Base-by-base conservation (phyloP, 139 green algal species). In the Zygnema circumcarinatum region DNA sequence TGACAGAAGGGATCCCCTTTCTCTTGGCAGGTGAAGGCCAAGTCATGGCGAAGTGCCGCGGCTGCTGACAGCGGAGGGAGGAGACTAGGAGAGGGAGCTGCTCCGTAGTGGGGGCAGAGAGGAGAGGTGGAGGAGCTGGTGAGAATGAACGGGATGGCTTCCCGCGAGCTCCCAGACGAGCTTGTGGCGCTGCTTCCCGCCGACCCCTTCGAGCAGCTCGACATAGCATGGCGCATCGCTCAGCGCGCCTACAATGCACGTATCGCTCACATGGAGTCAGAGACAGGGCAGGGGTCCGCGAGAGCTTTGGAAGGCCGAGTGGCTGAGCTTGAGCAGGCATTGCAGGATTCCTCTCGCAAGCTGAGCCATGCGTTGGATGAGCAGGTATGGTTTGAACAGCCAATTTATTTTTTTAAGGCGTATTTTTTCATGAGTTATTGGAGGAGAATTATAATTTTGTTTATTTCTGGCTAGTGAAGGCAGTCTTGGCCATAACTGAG, bases 361-460 rank as follows among this genome's bases (percentile, higher is more conserved):
- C 90, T 80, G 74, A 91, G 91, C 47, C 84, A 89, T 56, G 87
- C 86, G 0, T 20, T 91, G 22, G 87, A 94, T 38, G 94, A 95
- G 62, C 69, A 78, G 69, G 69, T 78, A 16, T 38, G 69, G 25
- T 72, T 29, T 33, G 25, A 33, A 72, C 54, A 25, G 25, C 25
- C 54, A 72, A 72, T 72, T 33, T 72, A 29, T 72, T 25, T 29
- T 33, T 72, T 72, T 29, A n/a, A 33, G 54, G 25, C 54, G 54
- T 33, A 72, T 25, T 29, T 33, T 72, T 72, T 72, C 54, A 72
- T 25, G 25, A 29, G 54, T 72, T 72, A 33, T 25, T 72, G 54
- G 54, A 29, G 29, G 54, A 72, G 54, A 25, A 72, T 72, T 72
- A 72, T 72, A 29, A 33, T 29, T 72, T 72, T 29, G 25, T 72